Conservation (phyloP, 2,329 filamentous ascomycete species). For the Thielaviopsis cerberus region DNA sequence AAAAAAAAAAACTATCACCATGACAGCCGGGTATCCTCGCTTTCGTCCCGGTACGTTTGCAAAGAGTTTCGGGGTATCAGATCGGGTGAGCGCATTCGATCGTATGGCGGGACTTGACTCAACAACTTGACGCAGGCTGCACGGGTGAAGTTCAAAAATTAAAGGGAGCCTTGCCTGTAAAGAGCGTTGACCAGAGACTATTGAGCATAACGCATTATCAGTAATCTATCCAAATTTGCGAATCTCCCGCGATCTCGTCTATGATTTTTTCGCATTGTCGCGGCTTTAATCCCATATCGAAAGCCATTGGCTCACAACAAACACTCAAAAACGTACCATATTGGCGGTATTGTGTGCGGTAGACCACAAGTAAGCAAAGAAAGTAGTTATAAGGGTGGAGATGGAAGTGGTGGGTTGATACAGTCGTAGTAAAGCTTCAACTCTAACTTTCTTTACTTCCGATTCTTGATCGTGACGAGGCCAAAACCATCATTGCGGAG, state of each 20-base stretch:
- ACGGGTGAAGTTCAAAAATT: neutral
- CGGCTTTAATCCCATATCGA: neutral
- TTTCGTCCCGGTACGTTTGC: constrained; percentile 9
- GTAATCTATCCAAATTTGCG: neutral
- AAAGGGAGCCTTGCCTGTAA: constrained; percentile 35
- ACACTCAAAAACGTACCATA: constrained; percentile 15
- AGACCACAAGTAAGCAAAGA: constrained; percentile 1
- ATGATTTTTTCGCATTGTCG: neutral
- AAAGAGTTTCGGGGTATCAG: neutral
- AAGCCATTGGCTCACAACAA: constrained; percentile 16
- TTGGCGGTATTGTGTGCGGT: constrained; percentile 1
- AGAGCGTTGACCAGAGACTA: constrained; percentile 29
- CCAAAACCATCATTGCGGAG: constrained; percentile 4
- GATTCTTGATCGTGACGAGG: constrained; percentile 5
- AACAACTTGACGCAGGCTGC: neutral
- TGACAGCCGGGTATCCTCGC: too few relatives aligned
- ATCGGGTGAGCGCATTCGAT: neutral
- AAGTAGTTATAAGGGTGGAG: neutral
- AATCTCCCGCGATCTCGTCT: neutral
- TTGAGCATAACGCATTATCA: constrained; percentile 4
- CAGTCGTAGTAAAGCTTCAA: constrained; percentile 2
- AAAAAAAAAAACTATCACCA: too few relatives aligned
- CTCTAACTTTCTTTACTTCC: constrained; percentile 2
- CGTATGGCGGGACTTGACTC: neutral
- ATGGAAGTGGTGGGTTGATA: neutral